These are phyloP conservation scores for Ploettnerulaceae sp. DNA, from an alignment of 2,329 filamentous ascomycete species.

Conservation along the genomic window DNA sequence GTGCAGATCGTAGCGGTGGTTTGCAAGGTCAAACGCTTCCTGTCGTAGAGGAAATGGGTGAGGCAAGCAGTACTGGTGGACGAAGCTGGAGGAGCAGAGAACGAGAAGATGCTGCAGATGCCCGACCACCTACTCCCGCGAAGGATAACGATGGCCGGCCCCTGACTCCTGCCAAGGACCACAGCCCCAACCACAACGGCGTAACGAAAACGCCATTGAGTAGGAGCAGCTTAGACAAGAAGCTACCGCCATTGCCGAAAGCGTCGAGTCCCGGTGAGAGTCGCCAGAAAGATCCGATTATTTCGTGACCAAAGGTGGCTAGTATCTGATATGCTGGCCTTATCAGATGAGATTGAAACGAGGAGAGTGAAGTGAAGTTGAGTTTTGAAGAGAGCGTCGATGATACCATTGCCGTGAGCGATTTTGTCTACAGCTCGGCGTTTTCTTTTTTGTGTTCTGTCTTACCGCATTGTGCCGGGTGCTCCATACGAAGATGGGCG, in stretches of 20 bases:
- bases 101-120: slow-evolving; percentile 34
- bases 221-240: slow-evolving; percentile 56
- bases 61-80: slow-evolving; percentile 62
- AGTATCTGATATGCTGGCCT: not conserved
- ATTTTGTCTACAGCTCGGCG: slow-evolving; percentile 11
- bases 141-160: slow-evolving; percentile 27
- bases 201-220: slow-evolving; percentile 36
- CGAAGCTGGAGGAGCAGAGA: slow-evolving; percentile 41
- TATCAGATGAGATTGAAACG: not conserved
- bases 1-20: slow-evolving; percentile 49
- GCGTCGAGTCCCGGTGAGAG: slow-evolving; percentile 16
- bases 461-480: slow-evolving; percentile 9
- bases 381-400: slow-evolving; percentile 16
- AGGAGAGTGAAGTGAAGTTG: not conserved
- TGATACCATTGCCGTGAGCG: slow-evolving; percentile 23
- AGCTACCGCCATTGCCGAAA: slow-evolving; percentile 51
- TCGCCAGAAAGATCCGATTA: slow-evolving; percentile 7
- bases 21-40: slow-evolving; percentile 61
- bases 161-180: slow-evolving; percentile 24
- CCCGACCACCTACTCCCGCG: slow-evolving; percentile 24
- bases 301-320: not conserved
- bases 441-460: slow-evolving; percentile 12
- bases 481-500: slow-evolving; percentile 10
- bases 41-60: slow-evolving; percentile 85
- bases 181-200: slow-evolving; percentile 16